These are phyloP conservation scores for Apiospora saccharicola DNA, from an alignment of 2,329 filamentous ascomycete genomes.

Conservation along the genomic window DNA sequence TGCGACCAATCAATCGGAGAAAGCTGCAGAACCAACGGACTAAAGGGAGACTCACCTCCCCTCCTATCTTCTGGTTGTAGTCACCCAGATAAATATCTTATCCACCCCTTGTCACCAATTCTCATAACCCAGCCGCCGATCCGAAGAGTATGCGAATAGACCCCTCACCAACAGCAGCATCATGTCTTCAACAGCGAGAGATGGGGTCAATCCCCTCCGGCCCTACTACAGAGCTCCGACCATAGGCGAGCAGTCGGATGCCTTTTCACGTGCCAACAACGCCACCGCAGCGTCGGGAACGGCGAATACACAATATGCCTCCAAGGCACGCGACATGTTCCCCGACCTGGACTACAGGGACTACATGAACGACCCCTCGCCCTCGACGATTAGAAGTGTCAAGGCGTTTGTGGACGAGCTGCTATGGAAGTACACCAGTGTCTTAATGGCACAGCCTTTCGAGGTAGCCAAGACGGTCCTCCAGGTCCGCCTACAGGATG, in stretches of 20 bases:
- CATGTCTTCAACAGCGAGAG: conserved; percentile 53
- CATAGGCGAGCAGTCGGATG: conserved; percentile 63
- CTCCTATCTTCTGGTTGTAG: not conserved
- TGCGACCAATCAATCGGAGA: conserved; percentile 8
- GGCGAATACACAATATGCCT: conserved; percentile 50
- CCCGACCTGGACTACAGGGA: conserved; percentile 92
- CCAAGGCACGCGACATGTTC: conserved; percentile 83
- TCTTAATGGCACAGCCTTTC: conserved; percentile 92
- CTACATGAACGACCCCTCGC: conserved; percentile 79
- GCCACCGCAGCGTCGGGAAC: conserved; percentile 35
- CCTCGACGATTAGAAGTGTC: conserved; percentile 75
- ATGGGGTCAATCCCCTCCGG: conserved; percentile 64
- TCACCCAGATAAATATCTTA: not conserved
- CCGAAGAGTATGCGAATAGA: conserved; percentile 14
- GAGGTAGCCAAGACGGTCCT: conserved; percentile 95
- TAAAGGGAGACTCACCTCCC: not conserved
- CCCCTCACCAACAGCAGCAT: not conserved
- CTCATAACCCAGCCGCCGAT: not conserved
- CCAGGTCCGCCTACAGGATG: conserved; percentile 73
- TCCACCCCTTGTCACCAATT: not conserved
- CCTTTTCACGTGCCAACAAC: conserved; percentile 41
- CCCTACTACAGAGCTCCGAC: conserved; percentile 71
- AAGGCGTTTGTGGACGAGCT: conserved; percentile 84
- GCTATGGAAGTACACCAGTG: conserved; percentile 89
- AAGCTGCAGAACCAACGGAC: not conserved